Evolutionary conservation across 345 rosid species (phyloP), one percentile per base, ranked within the genome.

Genomic region (Dimocarpus longan): DNA sequence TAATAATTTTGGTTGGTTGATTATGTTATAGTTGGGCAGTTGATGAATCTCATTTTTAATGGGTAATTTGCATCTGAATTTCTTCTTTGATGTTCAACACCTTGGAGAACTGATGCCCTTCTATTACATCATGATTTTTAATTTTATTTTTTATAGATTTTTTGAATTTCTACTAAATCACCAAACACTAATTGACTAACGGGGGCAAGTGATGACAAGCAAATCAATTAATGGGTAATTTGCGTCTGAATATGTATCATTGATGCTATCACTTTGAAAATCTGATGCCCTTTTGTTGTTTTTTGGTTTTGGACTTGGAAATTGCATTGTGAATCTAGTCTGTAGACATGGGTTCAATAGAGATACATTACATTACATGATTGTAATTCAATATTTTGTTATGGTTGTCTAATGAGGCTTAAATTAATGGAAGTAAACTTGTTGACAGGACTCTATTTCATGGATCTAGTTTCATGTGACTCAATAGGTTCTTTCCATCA

Each of bases 51-150:
- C 81, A 74, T 81, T 32, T 57, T 66, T 19, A 83, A 85, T 88
- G 88, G 85, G 89, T 88, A 85, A 86, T 86, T 86, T 86, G 86
- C 82, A 76, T 54, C 89, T 86, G 89, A 88, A 72, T n/a, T 57
- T 8, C 64, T n/a, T 60, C 75, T 21, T 78, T 88, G 89, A 88
- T 88, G 89, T 84, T 75, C 65, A 78, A 83, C 86, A 89, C 90
- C 90, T 85, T 87, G 88, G 91, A 89, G 87, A 86, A 32, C 85
- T 83, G 89, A 88, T 85, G 89, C 86, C 77, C 76, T 1, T 5
- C 8, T 64, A 3, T 8, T 24, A 5, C 6, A 4, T 32, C 0
- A 15, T 6, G 26, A 19, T 9, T 32, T 54, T 26, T 37, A 54
- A 0, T 54, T 18, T 71, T 8, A 10, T 24, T 69, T 69, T 10